A percentile compares a stretch with the other conserved stretches of the same genome.
Evolutionary conservation across 2,329 filamentous ascomycete genomes (phyloP).

Genomic region (Hymenotorrendiella dingleyae): DNA sequence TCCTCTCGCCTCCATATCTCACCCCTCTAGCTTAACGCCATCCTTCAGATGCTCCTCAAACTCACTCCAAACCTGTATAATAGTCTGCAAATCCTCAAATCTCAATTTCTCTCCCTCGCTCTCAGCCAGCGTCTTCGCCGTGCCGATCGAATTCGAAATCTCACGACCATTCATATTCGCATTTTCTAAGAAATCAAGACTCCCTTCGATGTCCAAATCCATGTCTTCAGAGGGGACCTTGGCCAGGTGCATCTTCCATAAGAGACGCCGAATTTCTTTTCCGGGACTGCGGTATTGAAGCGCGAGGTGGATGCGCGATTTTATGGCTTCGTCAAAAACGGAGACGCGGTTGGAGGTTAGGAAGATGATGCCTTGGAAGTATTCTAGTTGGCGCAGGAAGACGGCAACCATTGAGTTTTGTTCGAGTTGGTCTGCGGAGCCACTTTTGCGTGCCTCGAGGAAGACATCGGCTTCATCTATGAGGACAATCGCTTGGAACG

Average conservation of each 20-base stretch:
- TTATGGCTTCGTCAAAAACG: slow-evolving; percentile 33
- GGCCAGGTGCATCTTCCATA: background rate
- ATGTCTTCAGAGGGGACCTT: too few species aligned
- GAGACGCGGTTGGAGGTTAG: slow-evolving; percentile 36
- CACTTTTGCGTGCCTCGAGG: slow-evolving; percentile 27
- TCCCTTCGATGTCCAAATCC: too few species aligned
- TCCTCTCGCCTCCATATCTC: too few species aligned
- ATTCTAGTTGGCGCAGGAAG: slow-evolving; percentile 34
- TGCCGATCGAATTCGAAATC: too few species aligned
- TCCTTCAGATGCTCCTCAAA: too few species aligned
- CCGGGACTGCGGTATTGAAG: slow-evolving; percentile 11
- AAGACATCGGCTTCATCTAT: slow-evolving; percentile 49
- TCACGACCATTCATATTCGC: too few species aligned
- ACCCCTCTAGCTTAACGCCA: too few species aligned
- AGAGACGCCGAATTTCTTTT: background rate
- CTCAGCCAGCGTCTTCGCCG: too few species aligned
- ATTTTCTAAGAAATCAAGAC: too few species aligned
- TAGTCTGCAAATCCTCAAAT: too few species aligned
- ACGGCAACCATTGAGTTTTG: slow-evolving; percentile 9
- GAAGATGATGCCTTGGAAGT: slow-evolving; percentile 37
- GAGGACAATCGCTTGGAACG: slow-evolving; percentile 44
- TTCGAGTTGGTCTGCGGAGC: background rate
- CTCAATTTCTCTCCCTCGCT: too few species aligned
- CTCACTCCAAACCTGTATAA: too few species aligned
- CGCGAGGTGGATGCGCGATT: slow-evolving; percentile 29